Conservation (phyloP, 495 filamentous ascomycete species). For the Penicillium crystallinum region DNA sequence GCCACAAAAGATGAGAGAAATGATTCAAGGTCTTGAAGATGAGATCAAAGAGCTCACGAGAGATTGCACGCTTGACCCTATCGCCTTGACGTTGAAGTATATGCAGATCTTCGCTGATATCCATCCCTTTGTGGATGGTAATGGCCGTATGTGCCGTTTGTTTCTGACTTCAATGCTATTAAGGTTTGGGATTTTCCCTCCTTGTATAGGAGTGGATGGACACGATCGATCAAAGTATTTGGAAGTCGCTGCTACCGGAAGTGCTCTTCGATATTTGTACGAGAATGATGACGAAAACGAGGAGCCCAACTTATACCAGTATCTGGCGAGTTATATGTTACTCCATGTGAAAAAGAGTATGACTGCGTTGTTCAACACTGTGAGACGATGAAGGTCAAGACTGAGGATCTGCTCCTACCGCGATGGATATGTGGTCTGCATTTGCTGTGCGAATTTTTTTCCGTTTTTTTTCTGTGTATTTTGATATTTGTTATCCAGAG, state of each 20-base stretch:
- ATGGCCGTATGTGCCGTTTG: conserved; percentile 33
- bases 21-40: conserved; percentile 20
- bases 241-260: background rate
- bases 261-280: conserved; percentile 2
- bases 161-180: conserved; percentile 30
- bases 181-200: conserved; percentile 22
- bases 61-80: conserved; percentile 22
- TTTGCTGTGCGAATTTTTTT: too few relatives aligned
- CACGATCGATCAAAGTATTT: conserved; percentile 7
- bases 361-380: background rate
- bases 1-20: conserved; percentile 24
- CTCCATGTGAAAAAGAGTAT: background rate
- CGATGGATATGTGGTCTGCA: too few relatives aligned
- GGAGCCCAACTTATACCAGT: conserved; percentile 2
- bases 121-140: conserved; percentile 37
- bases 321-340: conserved; percentile 8
- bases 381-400: background rate
- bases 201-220: conserved; percentile 22
- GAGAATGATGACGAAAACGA: conserved; percentile 4
- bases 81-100: conserved; percentile 27
- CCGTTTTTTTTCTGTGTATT: too few relatives aligned
- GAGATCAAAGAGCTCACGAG: conserved; percentile 9
- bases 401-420: too few relatives aligned
- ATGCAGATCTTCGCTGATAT: conserved; percentile 28
- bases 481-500: too few relatives aligned